Conservation (phyloP, 148 eudicot species). For the Spergularia bocconei region DNA sequence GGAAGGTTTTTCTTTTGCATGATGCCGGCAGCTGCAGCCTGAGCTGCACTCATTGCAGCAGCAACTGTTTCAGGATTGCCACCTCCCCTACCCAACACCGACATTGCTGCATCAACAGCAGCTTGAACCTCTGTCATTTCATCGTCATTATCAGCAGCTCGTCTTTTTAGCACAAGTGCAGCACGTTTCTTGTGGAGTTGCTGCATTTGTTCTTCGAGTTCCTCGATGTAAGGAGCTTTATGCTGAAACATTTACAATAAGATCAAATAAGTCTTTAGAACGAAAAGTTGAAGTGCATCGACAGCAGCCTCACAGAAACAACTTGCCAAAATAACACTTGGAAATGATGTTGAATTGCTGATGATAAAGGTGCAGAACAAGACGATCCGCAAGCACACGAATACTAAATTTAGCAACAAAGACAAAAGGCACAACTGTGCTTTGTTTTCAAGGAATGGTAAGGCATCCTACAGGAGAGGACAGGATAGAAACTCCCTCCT, state of each 20-base stretch:
- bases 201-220: slow-evolving; percentile 92
- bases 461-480: too few species aligned
- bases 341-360: neutral
- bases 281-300: neutral
- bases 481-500: too few species aligned
- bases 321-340: neutral
- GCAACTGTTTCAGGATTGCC: slow-evolving; percentile 39
- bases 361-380: slow-evolving; percentile 1
- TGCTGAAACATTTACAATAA: slow-evolving; percentile 45
- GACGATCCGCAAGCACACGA: neutral
- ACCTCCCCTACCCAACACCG: slow-evolving; percentile 57
- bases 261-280: neutral
- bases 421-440: too few species aligned
- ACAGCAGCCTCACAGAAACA: slow-evolving; percentile 18
- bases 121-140: slow-evolving; percentile 82
- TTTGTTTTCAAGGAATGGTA: too few species aligned
- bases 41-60: slow-evolving; percentile 73
- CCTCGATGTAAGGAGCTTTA: slow-evolving; percentile 94
- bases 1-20: slow-evolving; percentile 53
- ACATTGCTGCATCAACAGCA: slow-evolving; percentile 71
- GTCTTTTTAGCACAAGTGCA: slow-evolving; percentile 57
- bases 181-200: slow-evolving; percentile 87
- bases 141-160: slow-evolving; percentile 78
- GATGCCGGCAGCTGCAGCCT: slow-evolving; percentile 55
- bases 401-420: neutral